These are phyloP conservation scores for Multifurca ochricompacta DNA, from an alignment of 768 basidiomycete species.

Conservation along the genomic window DNA sequence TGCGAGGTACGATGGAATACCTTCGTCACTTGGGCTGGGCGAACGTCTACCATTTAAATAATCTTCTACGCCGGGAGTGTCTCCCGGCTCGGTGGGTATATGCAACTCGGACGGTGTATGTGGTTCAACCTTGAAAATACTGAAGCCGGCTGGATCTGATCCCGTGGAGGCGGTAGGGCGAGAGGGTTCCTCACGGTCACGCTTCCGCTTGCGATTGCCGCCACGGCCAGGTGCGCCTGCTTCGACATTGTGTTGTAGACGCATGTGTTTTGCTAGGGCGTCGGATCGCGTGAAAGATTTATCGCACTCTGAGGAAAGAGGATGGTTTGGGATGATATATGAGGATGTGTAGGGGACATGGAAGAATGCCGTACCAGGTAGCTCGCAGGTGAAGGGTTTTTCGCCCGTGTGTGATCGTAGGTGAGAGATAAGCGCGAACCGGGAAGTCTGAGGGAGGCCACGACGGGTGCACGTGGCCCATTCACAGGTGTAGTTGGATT, in stretches of 20 bases:
- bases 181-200: constrained; percentile 27
- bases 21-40: constrained; percentile 31
- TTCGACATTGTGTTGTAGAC: constrained; percentile 74
- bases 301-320: constrained; percentile 78
- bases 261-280: constrained; percentile 88
- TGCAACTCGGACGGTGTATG: constrained; percentile 5
- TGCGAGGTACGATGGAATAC: constrained; percentile 47
- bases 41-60: constrained; percentile 20
- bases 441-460: constrained; percentile 78
- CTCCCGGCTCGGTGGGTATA: constrained; percentile 6
- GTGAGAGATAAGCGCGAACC: constrained; percentile 87
- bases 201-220: constrained; percentile 64
- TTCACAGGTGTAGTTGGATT: constrained; percentile 83
- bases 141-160: constrained; percentile 14
- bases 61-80: constrained; percentile 6
- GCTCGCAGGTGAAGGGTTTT: constrained; percentile 80
- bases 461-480: constrained; percentile 78
- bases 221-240: constrained; percentile 69
- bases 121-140: constrained; percentile 22
- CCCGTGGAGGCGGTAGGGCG: constrained; percentile 17
- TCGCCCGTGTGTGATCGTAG: constrained; percentile 91
- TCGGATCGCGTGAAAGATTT: constrained; percentile 94
- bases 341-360: background rate
- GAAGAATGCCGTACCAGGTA: constrained; percentile 54
- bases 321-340: background rate